These are phyloP conservation scores for Exophiala calicioides DNA, from an alignment of 2,329 filamentous ascomycete species.

Conservation along the genomic window DNA sequence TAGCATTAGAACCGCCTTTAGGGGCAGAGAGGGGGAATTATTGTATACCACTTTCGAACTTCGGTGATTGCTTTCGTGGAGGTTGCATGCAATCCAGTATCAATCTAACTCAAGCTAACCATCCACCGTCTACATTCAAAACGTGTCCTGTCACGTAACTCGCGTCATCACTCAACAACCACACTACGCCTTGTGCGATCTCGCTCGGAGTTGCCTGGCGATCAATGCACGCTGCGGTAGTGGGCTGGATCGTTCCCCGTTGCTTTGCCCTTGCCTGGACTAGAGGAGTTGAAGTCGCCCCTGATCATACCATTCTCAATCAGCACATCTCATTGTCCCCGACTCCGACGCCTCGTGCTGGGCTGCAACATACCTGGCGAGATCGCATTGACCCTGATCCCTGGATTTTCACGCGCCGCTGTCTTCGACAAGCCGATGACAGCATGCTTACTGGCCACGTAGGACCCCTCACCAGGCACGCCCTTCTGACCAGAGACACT, in stretches of 20 bases:
- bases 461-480: slow-evolving; percentile 36
- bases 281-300: slow-evolving; percentile 4
- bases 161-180: slow-evolving; percentile 48
- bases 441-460: slow-evolving; percentile 46
- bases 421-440: slow-evolving; percentile 47
- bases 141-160: slow-evolving; percentile 50
- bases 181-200: slow-evolving; percentile 48
- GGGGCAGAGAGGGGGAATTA: too few relatives aligned
- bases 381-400: slow-evolving; percentile 40
- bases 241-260: not conserved
- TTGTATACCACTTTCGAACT: too few relatives aligned
- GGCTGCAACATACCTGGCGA: slow-evolving; percentile 3
- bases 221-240: not conserved
- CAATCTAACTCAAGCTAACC: not conserved
- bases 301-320: slow-evolving; percentile 1
- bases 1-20: too few relatives aligned
- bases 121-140: slow-evolving; percentile 49
- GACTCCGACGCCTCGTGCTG: not conserved
- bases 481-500: slow-evolving; percentile 3
- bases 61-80: too few relatives aligned
- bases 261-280: not conserved
- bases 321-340: not conserved
- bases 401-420: slow-evolving; percentile 37
- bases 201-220: slow-evolving; percentile 25
- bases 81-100: too few relatives aligned